These are phyloP conservation scores for Diaporthe vaccinii DNA, from an alignment of 2,329 filamentous ascomycete species.

Conservation along the genomic window DNA sequence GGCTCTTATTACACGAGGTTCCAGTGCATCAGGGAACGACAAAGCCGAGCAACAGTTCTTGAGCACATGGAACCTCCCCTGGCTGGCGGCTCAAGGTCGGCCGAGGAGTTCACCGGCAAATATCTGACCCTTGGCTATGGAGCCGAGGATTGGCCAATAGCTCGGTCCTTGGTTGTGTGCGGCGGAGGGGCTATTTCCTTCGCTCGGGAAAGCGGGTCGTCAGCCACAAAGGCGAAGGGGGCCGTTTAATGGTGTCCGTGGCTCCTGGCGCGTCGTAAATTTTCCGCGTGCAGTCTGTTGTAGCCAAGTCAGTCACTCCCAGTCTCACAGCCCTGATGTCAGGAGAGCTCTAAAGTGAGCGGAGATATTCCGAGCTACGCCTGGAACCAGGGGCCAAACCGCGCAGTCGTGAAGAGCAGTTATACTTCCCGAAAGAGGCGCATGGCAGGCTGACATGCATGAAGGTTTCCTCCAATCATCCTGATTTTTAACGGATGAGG, in stretches of 20 bases:
- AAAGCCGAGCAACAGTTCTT: not conserved
- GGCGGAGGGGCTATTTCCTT: not conserved
- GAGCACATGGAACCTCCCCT: not conserved
- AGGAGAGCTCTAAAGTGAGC: constrained; percentile 7
- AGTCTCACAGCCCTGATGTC: constrained; percentile 16
- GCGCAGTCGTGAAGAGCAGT: not conserved
- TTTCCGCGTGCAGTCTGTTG: not conserved
- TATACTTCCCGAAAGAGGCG: not conserved
- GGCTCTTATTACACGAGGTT: not conserved
- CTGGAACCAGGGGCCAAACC: not conserved
- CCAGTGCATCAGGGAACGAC: not conserved
- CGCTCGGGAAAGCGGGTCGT: not conserved
- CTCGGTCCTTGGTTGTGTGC: not conserved
- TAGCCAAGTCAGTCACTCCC: constrained; percentile 1
- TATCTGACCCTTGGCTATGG: not conserved
- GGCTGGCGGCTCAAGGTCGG: not conserved
- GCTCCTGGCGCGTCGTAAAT: not conserved
- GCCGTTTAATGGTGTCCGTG: not conserved
- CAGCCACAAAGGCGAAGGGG: not conserved
- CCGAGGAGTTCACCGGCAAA: not conserved
- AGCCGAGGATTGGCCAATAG: no score
- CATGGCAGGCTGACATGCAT: constrained; percentile 19
- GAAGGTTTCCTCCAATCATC: constrained; percentile 13
- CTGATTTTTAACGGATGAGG: not conserved
- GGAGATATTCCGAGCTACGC: constrained; percentile 11